Base-by-base conservation (phyloP, 1,284 basidiomycete genomes). In the Leccinum solheimii region DNA sequence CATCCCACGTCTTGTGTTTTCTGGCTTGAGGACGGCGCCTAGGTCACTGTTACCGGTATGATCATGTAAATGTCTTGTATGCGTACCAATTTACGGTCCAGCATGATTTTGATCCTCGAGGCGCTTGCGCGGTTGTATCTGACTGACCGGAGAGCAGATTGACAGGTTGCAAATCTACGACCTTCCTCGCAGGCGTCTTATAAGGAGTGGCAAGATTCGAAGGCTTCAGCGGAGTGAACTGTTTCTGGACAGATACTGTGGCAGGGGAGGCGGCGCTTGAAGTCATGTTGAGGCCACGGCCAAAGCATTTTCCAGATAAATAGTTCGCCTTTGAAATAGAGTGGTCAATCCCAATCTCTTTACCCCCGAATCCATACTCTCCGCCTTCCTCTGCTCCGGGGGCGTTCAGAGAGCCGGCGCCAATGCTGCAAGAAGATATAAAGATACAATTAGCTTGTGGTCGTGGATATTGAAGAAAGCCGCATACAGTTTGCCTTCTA, bases 1-100 rank as follows among this genome's bases (percentile, higher is more conserved):
- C 91, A 67, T 95, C 93, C 94, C 94, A 96, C 1, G 88, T 94
- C 74, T 94, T 94, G 72, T 95, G 86, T 77, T 95, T 96, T 74
- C 84, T 88, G 23, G 79, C 79, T 69, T 92, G 89, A 7, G 86
- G 87, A 68, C 89, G 91, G 26, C 94, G 82, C 91, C 90, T 92
- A 60, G 19, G 50, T 9, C 40, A 55, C 21, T 57, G 64, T 63
- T 64, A 56, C 23, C 57, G 40, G 56, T 48, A 21, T 59, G 59
- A 53, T 21, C 23, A 52, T 45, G 7, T 4, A 59, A 53, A 27
- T 13, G 13, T 23, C 23, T 5, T 57, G 45, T 43, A 58, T 62
- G 57, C 75, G 64, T 67, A 90, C 89, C 90, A 91, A 69, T 88
- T 88, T 19, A 81, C 87, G 13, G 82, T 83, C 89, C 90, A 91